A percentile compares a stretch with the other conserved stretches of the same genome.
Evolutionary conservation across 2,329 filamentous ascomycete species (phyloP).

Genomic region (Pestalotiopsis sp.): DNA sequence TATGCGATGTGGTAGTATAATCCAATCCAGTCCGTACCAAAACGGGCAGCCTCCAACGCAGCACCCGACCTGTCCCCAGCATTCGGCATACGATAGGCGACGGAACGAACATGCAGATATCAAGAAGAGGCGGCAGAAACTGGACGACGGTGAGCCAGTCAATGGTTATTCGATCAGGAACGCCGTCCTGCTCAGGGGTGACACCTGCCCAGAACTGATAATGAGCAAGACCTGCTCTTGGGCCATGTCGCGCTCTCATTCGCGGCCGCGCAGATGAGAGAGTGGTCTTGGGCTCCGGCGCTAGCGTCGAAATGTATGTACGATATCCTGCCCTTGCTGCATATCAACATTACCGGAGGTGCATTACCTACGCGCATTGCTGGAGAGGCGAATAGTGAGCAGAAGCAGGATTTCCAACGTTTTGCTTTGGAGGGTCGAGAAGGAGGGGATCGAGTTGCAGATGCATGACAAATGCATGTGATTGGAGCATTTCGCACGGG

Average conservation of each 20-base stretch:
- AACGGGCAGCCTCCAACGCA: background rate
- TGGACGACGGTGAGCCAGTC: background rate
- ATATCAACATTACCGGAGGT: background rate
- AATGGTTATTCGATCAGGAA: background rate
- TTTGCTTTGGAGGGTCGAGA: background rate
- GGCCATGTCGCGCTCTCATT: background rate
- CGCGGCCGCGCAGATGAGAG: background rate
- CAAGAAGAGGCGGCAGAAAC: background rate
- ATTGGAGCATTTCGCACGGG: conserved; percentile 20
- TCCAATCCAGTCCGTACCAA: background rate
- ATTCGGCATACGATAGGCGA: background rate
- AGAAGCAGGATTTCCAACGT: background rate
- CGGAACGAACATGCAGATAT: background rate
- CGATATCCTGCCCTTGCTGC: background rate
- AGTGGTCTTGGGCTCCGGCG: background rate
- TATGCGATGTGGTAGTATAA: background rate
- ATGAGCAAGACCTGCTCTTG: background rate
- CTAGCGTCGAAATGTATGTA: background rate
- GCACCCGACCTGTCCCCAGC: background rate
- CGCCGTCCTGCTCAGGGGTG: background rate
- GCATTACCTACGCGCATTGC: background rate
- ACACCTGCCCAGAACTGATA: background rate
- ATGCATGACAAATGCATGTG: conserved; percentile 22
- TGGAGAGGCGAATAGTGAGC: background rate
- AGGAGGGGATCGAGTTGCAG: background rate